These are phyloP conservation scores for Penicillium ochrochloron DNA, from an alignment of 495 filamentous ascomycete species.

Conservation along the genomic window DNA sequence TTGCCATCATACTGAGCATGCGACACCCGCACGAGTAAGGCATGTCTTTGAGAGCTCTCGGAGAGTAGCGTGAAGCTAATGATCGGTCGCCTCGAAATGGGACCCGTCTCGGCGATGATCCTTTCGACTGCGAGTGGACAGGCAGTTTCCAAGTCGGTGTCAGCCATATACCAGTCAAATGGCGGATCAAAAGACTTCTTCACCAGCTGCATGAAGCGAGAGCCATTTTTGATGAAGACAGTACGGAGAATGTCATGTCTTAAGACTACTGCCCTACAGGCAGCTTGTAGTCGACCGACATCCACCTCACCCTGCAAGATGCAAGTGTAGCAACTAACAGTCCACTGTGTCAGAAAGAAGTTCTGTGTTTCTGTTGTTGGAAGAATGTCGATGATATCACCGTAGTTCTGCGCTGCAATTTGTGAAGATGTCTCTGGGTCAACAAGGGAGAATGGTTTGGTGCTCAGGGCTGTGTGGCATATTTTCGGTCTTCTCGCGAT, in stretches of 20 bases:
- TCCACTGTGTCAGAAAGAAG: background rate
- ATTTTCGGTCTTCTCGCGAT: too few species aligned
- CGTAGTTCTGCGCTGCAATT: too few species aligned
- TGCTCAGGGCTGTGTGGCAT: too few species aligned
- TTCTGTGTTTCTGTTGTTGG: background rate
- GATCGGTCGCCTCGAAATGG: background rate
- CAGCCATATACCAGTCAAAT: background rate
- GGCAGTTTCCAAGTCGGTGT: background rate
- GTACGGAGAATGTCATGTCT: background rate
- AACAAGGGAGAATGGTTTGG: too few species aligned
- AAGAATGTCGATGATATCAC: background rate
- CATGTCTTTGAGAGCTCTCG: background rate
- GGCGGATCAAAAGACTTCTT: background rate
- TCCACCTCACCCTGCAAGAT: background rate
- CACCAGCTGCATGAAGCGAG: background rate
- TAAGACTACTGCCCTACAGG: background rate
- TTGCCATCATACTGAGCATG: background rate
- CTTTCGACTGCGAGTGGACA: background rate
- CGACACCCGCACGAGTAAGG: background rate
- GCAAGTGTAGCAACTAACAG: background rate
- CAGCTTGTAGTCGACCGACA: background rate
- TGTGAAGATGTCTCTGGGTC: too few species aligned
- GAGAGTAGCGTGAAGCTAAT: background rate
- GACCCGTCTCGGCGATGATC: background rate
- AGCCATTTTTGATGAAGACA: background rate